These are phyloP conservation scores for Hypoxylon sp. DNA, from an alignment of 2,329 filamentous ascomycete species.

Conservation along the genomic window DNA sequence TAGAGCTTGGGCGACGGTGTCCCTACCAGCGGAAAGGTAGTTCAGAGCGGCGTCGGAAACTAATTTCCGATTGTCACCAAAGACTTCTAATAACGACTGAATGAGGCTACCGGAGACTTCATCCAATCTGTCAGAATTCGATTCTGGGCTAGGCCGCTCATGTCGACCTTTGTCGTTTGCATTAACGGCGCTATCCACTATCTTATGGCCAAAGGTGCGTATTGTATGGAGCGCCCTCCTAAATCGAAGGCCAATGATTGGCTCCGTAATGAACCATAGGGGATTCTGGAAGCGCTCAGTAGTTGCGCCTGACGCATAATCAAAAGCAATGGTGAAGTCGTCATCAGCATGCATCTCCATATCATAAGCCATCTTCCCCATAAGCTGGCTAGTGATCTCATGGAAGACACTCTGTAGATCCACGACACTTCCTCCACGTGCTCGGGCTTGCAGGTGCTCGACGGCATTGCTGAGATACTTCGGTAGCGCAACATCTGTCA, in stretches of 20 bases:
- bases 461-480: slow-evolving; percentile 63
- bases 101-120: slow-evolving; percentile 69
- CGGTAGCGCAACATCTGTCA: slow-evolving; percentile 70
- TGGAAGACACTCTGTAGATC: slow-evolving; percentile 73
- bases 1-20: slow-evolving; percentile 74
- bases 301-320: slow-evolving; percentile 71
- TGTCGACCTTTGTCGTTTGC: slow-evolving; percentile 52
- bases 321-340: slow-evolving; percentile 71
- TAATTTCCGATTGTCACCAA: slow-evolving; percentile 63
- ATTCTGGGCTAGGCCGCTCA: slow-evolving; percentile 9
- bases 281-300: slow-evolving; percentile 76
- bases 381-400: slow-evolving; percentile 73
- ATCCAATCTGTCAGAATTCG: slow-evolving; percentile 52
- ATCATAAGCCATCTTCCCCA: slow-evolving; percentile 77
- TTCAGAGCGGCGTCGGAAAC: slow-evolving; percentile 75
- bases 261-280: slow-evolving; percentile 71
- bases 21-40: slow-evolving; percentile 73
- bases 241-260: slow-evolving; percentile 63
- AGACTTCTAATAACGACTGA: slow-evolving; percentile 69
- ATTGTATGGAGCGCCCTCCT: slow-evolving; percentile 64
- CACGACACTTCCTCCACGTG: slow-evolving; percentile 53
- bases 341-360: slow-evolving; percentile 76
- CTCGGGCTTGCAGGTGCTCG: slow-evolving; percentile 53
- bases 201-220: slow-evolving; percentile 67
- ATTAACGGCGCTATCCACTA: slow-evolving; percentile 68